These are phyloP conservation scores for Canavalia ensiformis DNA, from an alignment of 306 rosid species.

Conservation along the genomic window DNA sequence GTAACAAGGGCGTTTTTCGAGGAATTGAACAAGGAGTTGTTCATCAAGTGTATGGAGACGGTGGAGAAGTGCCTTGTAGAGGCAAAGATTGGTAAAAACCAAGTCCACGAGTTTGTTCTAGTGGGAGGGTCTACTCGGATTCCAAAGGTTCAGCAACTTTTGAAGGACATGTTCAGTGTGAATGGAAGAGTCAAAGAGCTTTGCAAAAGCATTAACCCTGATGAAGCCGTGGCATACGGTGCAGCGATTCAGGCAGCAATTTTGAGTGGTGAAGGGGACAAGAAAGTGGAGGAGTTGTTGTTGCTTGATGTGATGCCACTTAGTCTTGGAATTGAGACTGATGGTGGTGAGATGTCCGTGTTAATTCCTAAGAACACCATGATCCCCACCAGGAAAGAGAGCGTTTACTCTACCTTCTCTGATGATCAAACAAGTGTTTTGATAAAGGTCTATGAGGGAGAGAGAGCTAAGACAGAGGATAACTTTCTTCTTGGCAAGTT, in stretches of 20 bases:
- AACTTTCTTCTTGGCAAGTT: constrained; percentile 52
- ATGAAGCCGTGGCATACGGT: constrained; percentile 58
- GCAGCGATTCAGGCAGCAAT: constrained; percentile 62
- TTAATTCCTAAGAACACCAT: constrained; percentile 54
- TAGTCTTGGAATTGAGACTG: constrained; percentile 52
- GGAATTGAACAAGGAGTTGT: constrained; percentile 55
- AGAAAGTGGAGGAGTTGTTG: constrained; percentile 48
- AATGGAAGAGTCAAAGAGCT: constrained; percentile 46
- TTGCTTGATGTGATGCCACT: constrained; percentile 54
- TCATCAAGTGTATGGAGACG: constrained; percentile 49
- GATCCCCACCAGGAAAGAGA: constrained; percentile 54
- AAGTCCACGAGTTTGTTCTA: constrained; percentile 57
- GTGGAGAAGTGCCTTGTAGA: constrained; percentile 53
- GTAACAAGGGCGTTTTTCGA: constrained; percentile 55
- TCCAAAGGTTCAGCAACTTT: constrained; percentile 53
- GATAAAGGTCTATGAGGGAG: constrained; percentile 57
- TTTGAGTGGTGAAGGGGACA: constrained; percentile 45
- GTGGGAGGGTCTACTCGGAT: constrained; percentile 60
- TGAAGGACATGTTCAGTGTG: constrained; percentile 52
- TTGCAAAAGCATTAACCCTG: constrained; percentile 62
- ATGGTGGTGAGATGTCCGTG: constrained; percentile 51
- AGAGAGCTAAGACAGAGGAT: constrained; percentile 38
- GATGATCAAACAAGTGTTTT: constrained; percentile 34
- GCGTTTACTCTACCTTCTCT: constrained; percentile 23
- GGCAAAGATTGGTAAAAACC: constrained; percentile 41